Evolutionary conservation across 345 rosid genomes (phyloP), one percentile per base, ranked within the genome.

Genomic region (Eucalyptus dawsonii): DNA sequence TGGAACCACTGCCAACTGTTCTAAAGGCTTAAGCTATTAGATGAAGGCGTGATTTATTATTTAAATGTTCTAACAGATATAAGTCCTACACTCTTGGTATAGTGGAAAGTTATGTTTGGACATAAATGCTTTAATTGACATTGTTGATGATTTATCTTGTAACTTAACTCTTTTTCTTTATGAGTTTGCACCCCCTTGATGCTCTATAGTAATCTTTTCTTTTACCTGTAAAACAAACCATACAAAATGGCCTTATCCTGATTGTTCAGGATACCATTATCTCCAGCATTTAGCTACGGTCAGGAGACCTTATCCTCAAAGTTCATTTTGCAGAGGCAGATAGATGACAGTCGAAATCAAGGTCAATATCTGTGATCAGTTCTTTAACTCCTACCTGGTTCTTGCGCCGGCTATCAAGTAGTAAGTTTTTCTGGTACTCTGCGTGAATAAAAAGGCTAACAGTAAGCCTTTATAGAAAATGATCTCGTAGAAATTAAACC

Each of bases 371-470:
- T 51, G 58, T n/a, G 11, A 24, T 37, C 80, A n/a, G 80, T 86
- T 34, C 34, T 54, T 88, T 49, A 31, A 40, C 88, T 53, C 29
- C 87, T 92, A 96, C 99, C 99, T 97, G 99, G 54, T 87, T 53
- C 91, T 95, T 94, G 92, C 99, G 95, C 97, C 98, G 93, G 67
- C 87, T 87, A 93, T 97, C 99, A 87, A 97, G 91, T 90, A 96
- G 90, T 34, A 97, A 94, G 92, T 97, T 96, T 40, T 94, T 97
- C 91, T 96, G 99, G 93, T 97, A 93, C 94, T 97, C 99, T 97
- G 94, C 86, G 91, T 47, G 76, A 83, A 89, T 7, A 34, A 88
- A 81, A 88, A 88, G 60, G 81, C 53, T 80, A 86, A 88, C 49
- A 31, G 42, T 88, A 17, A 86, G 85, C 83, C 60, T 45, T 15